These are phyloP conservation scores for Colletotrichum lentis DNA, from an alignment of 2,329 filamentous ascomycete species.

Conservation along the genomic window DNA sequence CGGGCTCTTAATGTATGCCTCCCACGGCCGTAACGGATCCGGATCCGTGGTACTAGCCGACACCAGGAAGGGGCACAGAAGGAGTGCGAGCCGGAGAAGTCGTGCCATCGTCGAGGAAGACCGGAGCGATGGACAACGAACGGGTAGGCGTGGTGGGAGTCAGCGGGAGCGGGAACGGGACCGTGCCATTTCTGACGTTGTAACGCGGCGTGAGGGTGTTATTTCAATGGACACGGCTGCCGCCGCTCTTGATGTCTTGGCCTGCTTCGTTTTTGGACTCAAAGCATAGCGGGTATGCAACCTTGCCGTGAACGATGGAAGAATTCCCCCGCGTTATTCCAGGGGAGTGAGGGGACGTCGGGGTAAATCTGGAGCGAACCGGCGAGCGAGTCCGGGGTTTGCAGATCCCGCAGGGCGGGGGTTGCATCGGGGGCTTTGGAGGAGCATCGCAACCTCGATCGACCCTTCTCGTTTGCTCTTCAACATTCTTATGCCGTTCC, in stretches of 20 bases:
- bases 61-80: neutral
- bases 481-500: too few relatives aligned
- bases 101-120: conserved; percentile 18
- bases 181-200: neutral
- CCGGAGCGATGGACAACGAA: too few relatives aligned
- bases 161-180: neutral
- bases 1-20: conserved; percentile 28
- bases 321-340: conserved; percentile 25
- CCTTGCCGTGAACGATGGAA: conserved; percentile 1
- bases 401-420: conserved; percentile 26
- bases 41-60: neutral
- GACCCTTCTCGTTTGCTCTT: neutral
- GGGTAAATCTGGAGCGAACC: conserved; percentile 35
- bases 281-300: neutral
- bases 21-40: conserved; percentile 28
- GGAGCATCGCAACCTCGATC: neutral
- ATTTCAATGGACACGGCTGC: conserved; percentile 5
- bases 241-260: neutral
- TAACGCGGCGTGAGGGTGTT: neutral
- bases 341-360: conserved; percentile 25
- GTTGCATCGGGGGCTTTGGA: neutral
- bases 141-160: neutral
- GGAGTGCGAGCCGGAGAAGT: conserved; percentile 10
- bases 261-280: neutral
- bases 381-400: conserved; percentile 5